Conservation (phyloP, 2,329 filamentous ascomycete genomes). For the Fusarium falciforme region DNA sequence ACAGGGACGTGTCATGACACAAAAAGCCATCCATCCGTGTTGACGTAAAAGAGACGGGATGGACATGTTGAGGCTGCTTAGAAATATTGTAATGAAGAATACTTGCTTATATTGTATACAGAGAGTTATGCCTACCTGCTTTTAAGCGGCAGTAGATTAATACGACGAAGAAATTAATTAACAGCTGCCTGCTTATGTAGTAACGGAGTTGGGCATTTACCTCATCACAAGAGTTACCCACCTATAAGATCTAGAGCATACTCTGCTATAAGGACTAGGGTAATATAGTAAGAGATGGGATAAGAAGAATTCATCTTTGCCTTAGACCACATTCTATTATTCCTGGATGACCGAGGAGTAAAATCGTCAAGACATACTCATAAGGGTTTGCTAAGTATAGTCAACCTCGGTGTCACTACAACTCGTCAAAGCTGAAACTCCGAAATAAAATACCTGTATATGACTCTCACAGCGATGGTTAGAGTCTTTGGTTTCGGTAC, state of each 20-base stretch:
- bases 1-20: conserved; percentile 24
- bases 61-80: background rate
- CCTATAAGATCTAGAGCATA: background rate
- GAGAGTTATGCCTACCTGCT: conserved; percentile 6
- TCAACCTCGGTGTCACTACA: background rate
- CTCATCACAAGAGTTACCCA: too few relatives aligned
- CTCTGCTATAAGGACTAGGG: too few relatives aligned
- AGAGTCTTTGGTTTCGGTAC: too few relatives aligned
- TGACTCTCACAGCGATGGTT: too few relatives aligned
- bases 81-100: conserved; percentile 22
- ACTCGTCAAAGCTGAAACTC: too few relatives aligned
- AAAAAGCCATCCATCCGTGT: background rate
- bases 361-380: background rate
- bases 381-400: background rate
- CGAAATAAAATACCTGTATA: too few relatives aligned
- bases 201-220: background rate
- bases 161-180: background rate
- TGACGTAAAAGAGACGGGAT: background rate
- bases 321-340: background rate
- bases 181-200: too few relatives aligned
- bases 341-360: background rate
- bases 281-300: background rate
- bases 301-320: background rate
- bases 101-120: conserved; percentile 1
- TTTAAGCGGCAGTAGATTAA: background rate